Evolutionary conservation across 352 stramenopile species (phyloP).

Genomic region (Pythium vanterpoolii): DNA sequence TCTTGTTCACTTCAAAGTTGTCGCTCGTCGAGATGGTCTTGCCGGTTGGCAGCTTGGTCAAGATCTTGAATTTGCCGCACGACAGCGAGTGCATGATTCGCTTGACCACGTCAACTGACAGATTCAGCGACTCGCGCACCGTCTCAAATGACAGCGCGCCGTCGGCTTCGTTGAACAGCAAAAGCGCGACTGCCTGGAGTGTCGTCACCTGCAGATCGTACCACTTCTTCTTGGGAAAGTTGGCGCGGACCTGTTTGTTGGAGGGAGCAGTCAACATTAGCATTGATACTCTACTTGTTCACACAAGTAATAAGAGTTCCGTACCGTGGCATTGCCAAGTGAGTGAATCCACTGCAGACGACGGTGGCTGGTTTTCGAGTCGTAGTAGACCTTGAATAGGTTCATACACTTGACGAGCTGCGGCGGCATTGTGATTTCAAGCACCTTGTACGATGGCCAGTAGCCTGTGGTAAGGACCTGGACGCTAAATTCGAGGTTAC

Average conservation of each 20-base stretch:
- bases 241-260: slow-evolving; percentile 50
- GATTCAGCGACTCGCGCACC: slow-evolving; percentile 91
- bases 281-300: no score
- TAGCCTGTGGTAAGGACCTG: slow-evolving; percentile 98
- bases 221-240: slow-evolving; percentile 87
- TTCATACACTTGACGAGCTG: slow-evolving; percentile 95
- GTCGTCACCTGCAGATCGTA: slow-evolving; percentile 98
- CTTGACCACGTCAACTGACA: slow-evolving; percentile 96
- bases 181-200: slow-evolving; percentile 94
- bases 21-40: slow-evolving; percentile 96
- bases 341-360: slow-evolving; percentile 96
- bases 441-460: slow-evolving; percentile 97
- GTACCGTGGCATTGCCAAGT: slow-evolving; percentile 94
- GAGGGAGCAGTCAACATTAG: no score
- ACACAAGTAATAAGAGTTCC: slow-evolving; percentile 4
- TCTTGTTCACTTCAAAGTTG: slow-evolving; percentile 92
- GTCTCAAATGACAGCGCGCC: slow-evolving; percentile 88
- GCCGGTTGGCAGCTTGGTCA: slow-evolving; percentile 90
- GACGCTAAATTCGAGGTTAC: slow-evolving; percentile 94
- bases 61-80: slow-evolving; percentile 98
- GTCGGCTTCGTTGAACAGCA: slow-evolving; percentile 93
- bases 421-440: slow-evolving; percentile 94
- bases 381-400: slow-evolving; percentile 95
- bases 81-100: slow-evolving; percentile 97
- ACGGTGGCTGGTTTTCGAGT: slow-evolving; percentile 92